Base-by-base conservation (phyloP, 768 basidiomycete genomes). In the Lactarius psammicola region DNA sequence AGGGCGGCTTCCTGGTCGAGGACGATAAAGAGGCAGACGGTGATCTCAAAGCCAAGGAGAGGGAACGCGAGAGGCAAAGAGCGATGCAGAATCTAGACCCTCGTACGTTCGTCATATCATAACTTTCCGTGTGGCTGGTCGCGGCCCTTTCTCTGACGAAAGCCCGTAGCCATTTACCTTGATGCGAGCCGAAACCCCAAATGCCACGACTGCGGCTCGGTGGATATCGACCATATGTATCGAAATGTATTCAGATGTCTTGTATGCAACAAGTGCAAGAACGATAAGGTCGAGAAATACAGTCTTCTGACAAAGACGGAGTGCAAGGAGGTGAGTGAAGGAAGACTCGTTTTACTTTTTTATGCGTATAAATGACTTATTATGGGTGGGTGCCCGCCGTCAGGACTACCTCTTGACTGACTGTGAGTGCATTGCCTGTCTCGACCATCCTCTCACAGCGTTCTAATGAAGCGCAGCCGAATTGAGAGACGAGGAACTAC, bases 221-320 rank as follows among this genome's bases (percentile, higher is more conserved):
- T 93, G 69, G 92, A 97, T 74, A 88, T 98, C 62, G 96, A 99
- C 75, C 84, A 86, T 64, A 86, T 84, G 2, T 92, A 86, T 73
- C 82, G 84, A 74, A 91, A 88, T 70, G 86, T 93, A 36, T 98
- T 98, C 72, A 82, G 86, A 28, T 89, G 89, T 74, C 76, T 87
- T 18, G 92, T 98, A 1, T 99, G 97, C 78, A 89, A 90, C 71
- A 85, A 82, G 66, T 98, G 95, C 76, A 94, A 95, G 79, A 88
- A 95, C 71, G 87, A 89, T 65, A 83, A 86, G 62, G 92, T 95
- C 8, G 95, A 98, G 72, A 92, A 89, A 76, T 99, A 97, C 74
- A 92, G 94, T 74, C 80, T 99, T 8, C 76, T 99, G 63, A 99
- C 97, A 7, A 99, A 99, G 80, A 98, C 97, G 0, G 97, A 99